Base-by-base conservation (phyloP, 257 asterid genomes). In the Solanum paucissectum region DNA sequence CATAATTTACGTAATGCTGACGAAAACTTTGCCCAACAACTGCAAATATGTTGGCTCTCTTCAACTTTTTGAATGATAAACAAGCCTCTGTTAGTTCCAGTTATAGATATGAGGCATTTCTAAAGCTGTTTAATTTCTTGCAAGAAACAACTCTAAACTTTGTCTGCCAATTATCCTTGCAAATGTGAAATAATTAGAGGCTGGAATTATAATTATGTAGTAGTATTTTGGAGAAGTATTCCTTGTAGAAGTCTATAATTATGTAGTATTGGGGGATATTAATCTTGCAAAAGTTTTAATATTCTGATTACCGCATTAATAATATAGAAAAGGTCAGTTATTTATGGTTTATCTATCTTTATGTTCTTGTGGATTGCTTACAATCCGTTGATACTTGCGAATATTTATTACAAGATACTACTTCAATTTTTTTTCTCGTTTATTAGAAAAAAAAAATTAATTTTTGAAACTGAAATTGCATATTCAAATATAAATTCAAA, bases 41-140 rank as follows among this genome's bases (percentile, higher is more conserved):
- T 55, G 52, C 76, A 69, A 71, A 69, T 55, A 71, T 86, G 75
- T 25, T 71, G 58, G 44, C 49, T 29, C 83, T 66, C 85, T 69
- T 69, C 8, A 71, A 86, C 79, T 36, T 88, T 60, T 88, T 66
- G 82, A 38, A 85, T 82, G 87, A 42, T 85, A 68, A 66, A 42
- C 60, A 69, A 42, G 83, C 44, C 60, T 85, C 87, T 85, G 66
- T 27, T 52, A 49, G 20, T 46, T 27, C 66, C 7, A 46, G 68
- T 34, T 74, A 58, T 20, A 52, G 69, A 32, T 44, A 14, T 4
- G 68, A 21, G 75, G 76, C 83, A n/a, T 68, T 11, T 52, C 52
- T 40, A 46, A 36, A n/a, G 86, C 34, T 23, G 90, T 58, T 62
- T n/a, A 23, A 21, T n/a, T 68, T 76, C 36, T 74, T 74, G 32